Conservation (phyloP, 345 rosid genomes). For the Arabis hirsuta region DNA sequence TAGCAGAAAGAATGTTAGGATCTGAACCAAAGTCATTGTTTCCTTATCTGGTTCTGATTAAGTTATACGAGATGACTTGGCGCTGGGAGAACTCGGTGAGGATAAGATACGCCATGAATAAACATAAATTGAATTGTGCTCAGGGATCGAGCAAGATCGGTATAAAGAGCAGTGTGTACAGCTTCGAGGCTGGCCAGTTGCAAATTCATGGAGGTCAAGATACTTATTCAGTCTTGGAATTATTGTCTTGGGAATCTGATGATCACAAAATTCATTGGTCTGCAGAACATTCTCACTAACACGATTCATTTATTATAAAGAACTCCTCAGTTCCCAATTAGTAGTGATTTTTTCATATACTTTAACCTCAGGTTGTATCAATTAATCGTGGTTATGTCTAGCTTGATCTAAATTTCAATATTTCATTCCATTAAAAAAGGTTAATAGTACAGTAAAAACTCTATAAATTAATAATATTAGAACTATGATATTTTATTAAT, state of each 20-base stretch:
- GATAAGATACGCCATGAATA: constrained; percentile 52
- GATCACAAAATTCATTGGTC: constrained; percentile 32
- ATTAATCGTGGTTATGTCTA: neutral
- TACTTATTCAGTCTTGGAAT: constrained; percentile 44
- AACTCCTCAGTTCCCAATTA: neutral
- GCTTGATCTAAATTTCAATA: neutral
- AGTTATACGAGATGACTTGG: constrained; percentile 59
- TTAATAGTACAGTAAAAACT: neutral
- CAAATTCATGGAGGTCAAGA: constrained; percentile 59
- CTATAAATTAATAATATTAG: too few relatives aligned
- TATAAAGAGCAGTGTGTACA: constrained; percentile 45
- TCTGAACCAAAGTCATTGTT: constrained; percentile 49
- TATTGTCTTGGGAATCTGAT: constrained; percentile 57
- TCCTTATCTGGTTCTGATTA: constrained; percentile 56
- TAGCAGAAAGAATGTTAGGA: constrained; percentile 56
- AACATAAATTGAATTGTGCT: constrained; percentile 38
- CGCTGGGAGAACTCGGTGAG: constrained; percentile 68
- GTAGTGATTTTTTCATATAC: constrained; percentile 11
- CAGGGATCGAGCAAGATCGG: constrained; percentile 67
- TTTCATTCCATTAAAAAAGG: neutral
- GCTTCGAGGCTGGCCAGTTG: constrained; percentile 56
- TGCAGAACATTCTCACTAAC: constrained; percentile 18
- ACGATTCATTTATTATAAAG: neutral
- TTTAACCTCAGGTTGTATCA: neutral
- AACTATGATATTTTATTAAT: too few relatives aligned